A percentile compares a stretch with the other conserved stretches of the same genome.
phyloP scores from a whole-genome alignment of 805 yeast genomes.

The Kregervanrija delftensis region DNA sequence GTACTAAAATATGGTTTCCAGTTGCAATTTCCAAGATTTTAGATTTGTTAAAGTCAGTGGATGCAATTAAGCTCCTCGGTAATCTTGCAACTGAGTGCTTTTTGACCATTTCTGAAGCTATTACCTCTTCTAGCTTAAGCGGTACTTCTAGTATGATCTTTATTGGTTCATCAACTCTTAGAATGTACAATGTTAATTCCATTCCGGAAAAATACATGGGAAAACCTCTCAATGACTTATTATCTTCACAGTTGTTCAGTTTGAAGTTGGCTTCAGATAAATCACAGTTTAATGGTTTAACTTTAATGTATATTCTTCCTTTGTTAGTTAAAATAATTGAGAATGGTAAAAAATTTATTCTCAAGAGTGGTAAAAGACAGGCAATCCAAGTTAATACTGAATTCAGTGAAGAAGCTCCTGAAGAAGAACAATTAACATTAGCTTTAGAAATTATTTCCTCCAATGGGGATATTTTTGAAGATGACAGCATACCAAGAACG shows the following conservation, averaged over 20 bases:
- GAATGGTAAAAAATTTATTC: conserved; percentile 52
- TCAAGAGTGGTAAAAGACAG: conserved; percentile 46
- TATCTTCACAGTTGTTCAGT: conserved; percentile 66
- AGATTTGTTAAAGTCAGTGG: conserved; percentile 32
- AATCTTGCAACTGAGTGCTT: conserved; percentile 41
- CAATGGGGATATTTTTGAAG: conserved; percentile 64
- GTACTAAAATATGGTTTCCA: conserved; percentile 65
- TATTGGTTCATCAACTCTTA: conserved; percentile 65
- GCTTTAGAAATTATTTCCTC: conserved; percentile 68
- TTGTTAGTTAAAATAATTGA: conserved; percentile 61
- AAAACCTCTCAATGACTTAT: conserved; percentile 46
- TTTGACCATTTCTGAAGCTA: conserved; percentile 45
- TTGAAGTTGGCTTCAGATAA: conserved; percentile 71
- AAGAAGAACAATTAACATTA: conserved; percentile 77
- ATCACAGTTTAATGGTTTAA: conserved; percentile 56
- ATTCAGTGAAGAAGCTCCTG: conserved; percentile 75
- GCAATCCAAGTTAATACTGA: conserved; percentile 48
- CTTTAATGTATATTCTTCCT: conserved; percentile 72
- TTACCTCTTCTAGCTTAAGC: conserved; percentile 38
- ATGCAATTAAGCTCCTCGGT: conserved; percentile 27
- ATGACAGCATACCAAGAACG: conserved; percentile 61
- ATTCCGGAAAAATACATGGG: conserved; percentile 40
- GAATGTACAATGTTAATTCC: conserved; percentile 42
- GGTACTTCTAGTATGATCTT: conserved; percentile 38
- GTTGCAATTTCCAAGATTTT: conserved; percentile 48